phyloP scores from a whole-genome alignment of 208 protist genomes.

The Herpetomonas muscarum region DNA sequence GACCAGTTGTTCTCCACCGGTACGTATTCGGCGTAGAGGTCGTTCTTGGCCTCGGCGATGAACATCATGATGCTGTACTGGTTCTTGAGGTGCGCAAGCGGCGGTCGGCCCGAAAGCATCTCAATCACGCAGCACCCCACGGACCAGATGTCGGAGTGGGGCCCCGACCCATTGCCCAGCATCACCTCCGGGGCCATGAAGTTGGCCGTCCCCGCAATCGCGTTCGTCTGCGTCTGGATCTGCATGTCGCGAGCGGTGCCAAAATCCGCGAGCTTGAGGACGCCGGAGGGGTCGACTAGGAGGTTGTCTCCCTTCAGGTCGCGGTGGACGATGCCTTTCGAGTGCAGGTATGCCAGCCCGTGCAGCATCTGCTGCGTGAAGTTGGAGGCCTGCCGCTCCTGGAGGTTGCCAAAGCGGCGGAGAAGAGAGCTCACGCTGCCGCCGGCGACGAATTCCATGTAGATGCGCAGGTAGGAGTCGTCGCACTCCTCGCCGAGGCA shows the following conservation, averaged over 20 bases:
- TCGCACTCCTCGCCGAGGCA: slow-evolving; percentile 80
- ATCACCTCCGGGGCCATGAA: slow-evolving; percentile 92
- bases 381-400: slow-evolving; percentile 64
- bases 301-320: slow-evolving; percentile 93
- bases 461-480: slow-evolving; percentile 78
- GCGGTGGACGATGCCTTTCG: slow-evolving; percentile 78
- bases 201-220: slow-evolving; percentile 82
- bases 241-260: slow-evolving; percentile 56
- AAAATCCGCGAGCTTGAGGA: slow-evolving; percentile 84
- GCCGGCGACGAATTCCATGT: slow-evolving; percentile 90
- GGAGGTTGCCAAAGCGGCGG: slow-evolving; percentile 67
- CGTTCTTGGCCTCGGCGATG: slow-evolving; percentile 47
- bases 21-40: slow-evolving; percentile 54
- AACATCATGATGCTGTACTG: slow-evolving; percentile 80
- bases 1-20: slow-evolving; percentile 55
- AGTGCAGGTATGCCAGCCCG: slow-evolving; percentile 83
- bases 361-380: slow-evolving; percentile 81
- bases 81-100: slow-evolving; percentile 55
- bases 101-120: slow-evolving; percentile 78
- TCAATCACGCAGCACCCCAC: slow-evolving; percentile 89
- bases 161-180: slow-evolving; percentile 18
- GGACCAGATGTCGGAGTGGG: slow-evolving; percentile 87
- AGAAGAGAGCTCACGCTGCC: slow-evolving; percentile 85
- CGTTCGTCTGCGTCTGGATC: slow-evolving; percentile 19
- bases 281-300: slow-evolving; percentile 66